These are phyloP conservation scores for Begonia peltatifolia DNA, from an alignment of 306 rosid genomes.

Conservation along the genomic window DNA sequence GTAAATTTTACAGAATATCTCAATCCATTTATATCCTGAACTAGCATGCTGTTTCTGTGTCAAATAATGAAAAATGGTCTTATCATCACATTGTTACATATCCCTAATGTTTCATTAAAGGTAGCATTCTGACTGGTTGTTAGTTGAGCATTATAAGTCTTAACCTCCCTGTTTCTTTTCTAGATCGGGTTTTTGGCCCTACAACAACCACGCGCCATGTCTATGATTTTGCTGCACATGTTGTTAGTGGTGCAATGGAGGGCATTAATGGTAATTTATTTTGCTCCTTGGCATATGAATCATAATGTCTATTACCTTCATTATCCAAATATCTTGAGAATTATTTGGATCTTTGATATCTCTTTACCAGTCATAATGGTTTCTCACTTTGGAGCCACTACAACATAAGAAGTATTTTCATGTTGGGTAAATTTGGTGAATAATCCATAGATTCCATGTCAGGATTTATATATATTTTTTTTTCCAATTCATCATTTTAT, in stretches of 20 bases:
- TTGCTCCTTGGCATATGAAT: slow-evolving; percentile 8
- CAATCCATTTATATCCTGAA: no score
- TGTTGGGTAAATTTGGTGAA: neutral
- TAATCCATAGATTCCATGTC: no score
- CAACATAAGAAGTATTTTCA: neutral
- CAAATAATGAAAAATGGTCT: no score
- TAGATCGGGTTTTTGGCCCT: slow-evolving; percentile 95
- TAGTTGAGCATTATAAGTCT: neutral
- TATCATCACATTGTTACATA: no score
- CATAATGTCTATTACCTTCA: slow-evolving; percentile 8
- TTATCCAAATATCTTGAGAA: slow-evolving; percentile 10
- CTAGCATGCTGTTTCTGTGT: no score
- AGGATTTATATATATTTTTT: no score
- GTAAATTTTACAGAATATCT: no score
- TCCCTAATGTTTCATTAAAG: no score
- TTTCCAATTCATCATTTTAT: no score
- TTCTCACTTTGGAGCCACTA: neutral
- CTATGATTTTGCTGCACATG: slow-evolving; percentile 91
- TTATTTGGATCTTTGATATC: slow-evolving; percentile 1
- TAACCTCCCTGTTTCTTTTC: slow-evolving; percentile 10
- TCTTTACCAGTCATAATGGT: slow-evolving; percentile 4
- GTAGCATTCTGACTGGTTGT: no score
- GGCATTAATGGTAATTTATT: slow-evolving; percentile 74
- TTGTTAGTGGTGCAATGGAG: slow-evolving; percentile 87
- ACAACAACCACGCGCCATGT: slow-evolving; percentile 96